Conservation (phyloP, 2,329 filamentous ascomycete genomes). For the Colletotrichum trifolii region DNA sequence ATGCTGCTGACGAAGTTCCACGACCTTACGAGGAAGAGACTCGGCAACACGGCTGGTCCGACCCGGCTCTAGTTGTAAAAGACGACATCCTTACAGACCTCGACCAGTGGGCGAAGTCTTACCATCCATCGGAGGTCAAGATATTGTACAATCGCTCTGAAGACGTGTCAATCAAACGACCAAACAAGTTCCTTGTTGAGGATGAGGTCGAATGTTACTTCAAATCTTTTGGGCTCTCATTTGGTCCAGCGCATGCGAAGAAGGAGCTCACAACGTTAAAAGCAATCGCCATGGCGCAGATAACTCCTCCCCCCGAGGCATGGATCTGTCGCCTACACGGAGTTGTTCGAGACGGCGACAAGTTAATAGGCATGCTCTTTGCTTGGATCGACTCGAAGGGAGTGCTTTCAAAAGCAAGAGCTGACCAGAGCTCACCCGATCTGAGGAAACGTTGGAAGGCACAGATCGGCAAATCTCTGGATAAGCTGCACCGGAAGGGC, state of each 20-base stretch:
- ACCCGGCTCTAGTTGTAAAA: constrained; percentile 14
- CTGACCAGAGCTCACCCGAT: constrained; percentile 12
- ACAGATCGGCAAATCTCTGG: constrained; percentile 37
- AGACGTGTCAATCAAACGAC: constrained; percentile 40
- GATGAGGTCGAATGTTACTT: constrained; percentile 39
- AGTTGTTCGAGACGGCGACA: constrained; percentile 29
- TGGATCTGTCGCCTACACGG: constrained; percentile 38
- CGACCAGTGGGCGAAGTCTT: constrained; percentile 40
- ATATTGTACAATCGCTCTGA: constrained; percentile 36
- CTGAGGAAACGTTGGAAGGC: constrained; percentile 36
- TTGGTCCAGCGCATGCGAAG: constrained; percentile 27
- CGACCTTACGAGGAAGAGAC: constrained; percentile 5
- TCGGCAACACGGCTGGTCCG: neutral
- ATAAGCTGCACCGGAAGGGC: constrained; percentile 37
- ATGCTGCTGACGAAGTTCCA: constrained; percentile 38
- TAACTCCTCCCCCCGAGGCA: constrained; percentile 30
- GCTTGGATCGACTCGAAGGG: constrained; percentile 9
- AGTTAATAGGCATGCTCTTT: constrained; percentile 13
- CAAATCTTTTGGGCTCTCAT: constrained; percentile 26
- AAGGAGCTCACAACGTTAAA: constrained; percentile 37
- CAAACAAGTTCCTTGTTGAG: constrained; percentile 38
- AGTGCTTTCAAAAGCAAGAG: constrained; percentile 13
- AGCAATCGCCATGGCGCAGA: constrained; percentile 29
- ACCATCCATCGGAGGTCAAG: constrained; percentile 37
- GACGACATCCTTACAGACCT: constrained; percentile 38